A percentile compares a stretch with the other conserved stretches of the same genome.
These are phyloP conservation scores for Areca catechu DNA, from an alignment of 176 grass and related monocot genomes.

Conservation along the genomic window DNA sequence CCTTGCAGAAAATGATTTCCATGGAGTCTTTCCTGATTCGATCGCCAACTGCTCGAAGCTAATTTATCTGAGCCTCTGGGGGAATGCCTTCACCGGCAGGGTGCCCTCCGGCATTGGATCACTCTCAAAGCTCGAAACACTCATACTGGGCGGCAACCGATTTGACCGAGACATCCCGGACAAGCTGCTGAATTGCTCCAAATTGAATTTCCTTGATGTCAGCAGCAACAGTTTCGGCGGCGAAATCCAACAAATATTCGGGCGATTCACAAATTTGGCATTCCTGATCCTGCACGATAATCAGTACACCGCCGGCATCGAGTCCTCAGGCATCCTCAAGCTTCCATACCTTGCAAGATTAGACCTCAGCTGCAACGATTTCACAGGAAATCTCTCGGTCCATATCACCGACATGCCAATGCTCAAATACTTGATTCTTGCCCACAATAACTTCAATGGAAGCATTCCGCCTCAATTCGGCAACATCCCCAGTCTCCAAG, in stretches of 20 bases:
- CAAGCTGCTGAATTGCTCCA: conserved; percentile 46
- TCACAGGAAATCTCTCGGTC: conserved; percentile 39
- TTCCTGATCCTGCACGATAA: conserved; percentile 61
- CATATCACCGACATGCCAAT: conserved; percentile 48
- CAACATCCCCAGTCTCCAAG: conserved; percentile 40
- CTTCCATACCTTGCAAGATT: conserved; percentile 42
- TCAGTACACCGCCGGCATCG: conserved; percentile 55
- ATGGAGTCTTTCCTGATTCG: conserved; percentile 43
- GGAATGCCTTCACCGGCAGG: conserved; percentile 34
- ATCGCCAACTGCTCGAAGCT: conserved; percentile 47
- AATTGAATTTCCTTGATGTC: conserved; percentile 59
- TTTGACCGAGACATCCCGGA: conserved; percentile 39
- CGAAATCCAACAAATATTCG: conserved; percentile 53
- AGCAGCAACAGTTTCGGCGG: conserved; percentile 55
- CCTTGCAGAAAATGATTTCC: conserved; percentile 44
- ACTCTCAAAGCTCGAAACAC: conserved; percentile 25
- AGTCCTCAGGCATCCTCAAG: conserved; percentile 54
- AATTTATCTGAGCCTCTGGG: conserved; percentile 48
- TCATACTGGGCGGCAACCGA: conserved; percentile 53
- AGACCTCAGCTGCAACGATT: conserved; percentile 72
- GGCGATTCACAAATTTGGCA: conserved; percentile 31
- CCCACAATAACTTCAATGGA: conserved; percentile 50
- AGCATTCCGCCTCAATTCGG: conserved; percentile 46
- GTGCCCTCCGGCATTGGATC: conserved; percentile 53
- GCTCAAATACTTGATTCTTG: conserved; percentile 57